Percentiles rank a stretch among this genome's conserved stretches.
Evolutionary conservation across 305 asterid genomes (phyloP).

Genomic region (Rubia tinctorum): DNA sequence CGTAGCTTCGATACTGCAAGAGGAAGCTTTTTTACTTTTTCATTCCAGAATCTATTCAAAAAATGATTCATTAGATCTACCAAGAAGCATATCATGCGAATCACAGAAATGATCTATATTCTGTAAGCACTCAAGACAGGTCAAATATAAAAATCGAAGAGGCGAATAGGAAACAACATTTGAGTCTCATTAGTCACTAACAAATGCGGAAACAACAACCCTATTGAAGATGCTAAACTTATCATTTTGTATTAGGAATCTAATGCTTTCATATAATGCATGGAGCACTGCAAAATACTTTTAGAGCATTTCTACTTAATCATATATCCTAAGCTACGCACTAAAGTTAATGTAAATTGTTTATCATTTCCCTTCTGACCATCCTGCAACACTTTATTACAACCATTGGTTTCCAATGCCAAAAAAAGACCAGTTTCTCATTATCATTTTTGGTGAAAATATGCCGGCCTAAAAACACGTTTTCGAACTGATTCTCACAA

Average conservation of each 20-base stretch:
- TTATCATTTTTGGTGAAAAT: too few species aligned
- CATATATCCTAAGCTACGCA: neutral
- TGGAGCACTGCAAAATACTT: neutral
- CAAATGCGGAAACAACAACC: neutral
- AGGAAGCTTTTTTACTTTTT: neutral
- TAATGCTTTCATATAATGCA: constrained; percentile 4
- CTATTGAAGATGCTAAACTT: neutral
- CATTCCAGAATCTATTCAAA: neutral
- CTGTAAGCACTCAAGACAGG: neutral
- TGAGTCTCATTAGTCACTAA: neutral
- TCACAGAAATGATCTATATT: neutral
- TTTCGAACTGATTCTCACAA: neutral
- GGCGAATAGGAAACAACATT: neutral
- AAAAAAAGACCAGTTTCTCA: neutral
- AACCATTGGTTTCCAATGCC: neutral
- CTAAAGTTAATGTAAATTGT: neutral
- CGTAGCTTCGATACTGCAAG: neutral
- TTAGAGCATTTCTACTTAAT: neutral
- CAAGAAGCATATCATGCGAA: neutral
- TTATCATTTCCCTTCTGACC: neutral
- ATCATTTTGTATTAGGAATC: constrained; percentile 2
- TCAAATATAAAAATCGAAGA: neutral
- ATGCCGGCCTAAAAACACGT: too few species aligned
- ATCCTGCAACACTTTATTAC: neutral
- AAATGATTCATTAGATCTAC: neutral